Conservation (phyloP, 225 moss, liverwort and hornwort species). For the Pleurozium schreberi region DNA sequence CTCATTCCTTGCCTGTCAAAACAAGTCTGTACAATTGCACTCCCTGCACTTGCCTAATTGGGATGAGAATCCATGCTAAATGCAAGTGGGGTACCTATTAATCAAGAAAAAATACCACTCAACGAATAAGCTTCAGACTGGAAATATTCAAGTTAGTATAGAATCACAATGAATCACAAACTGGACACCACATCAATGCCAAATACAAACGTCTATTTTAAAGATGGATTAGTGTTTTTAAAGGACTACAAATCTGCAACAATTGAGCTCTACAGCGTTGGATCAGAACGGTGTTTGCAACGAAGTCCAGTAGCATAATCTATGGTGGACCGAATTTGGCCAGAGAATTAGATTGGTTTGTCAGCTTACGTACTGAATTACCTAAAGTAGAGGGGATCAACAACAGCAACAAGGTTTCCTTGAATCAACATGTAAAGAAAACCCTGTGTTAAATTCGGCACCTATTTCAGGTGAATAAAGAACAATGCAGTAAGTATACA, state of each 20-base stretch:
- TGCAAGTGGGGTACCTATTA: neutral
- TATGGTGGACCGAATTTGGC: neutral
- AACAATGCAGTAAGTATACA: neutral
- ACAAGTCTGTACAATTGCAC: neutral
- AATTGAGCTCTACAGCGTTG: neutral
- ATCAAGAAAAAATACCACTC: neutral
- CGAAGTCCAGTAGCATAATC: neutral
- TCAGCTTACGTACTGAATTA: neutral
- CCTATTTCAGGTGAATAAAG: neutral
- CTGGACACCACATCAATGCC: neutral
- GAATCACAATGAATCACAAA: neutral
- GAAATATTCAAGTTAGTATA: neutral
- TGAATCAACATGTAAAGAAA: neutral
- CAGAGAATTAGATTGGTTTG: neutral
- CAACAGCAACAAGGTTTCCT: neutral
- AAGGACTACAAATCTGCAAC: neutral
- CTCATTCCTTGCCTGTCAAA: neutral
- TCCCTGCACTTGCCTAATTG: neutral
- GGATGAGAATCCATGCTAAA: neutral
- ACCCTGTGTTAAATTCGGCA: neutral
- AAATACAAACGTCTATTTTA: neutral
- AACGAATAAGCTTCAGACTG: neutral
- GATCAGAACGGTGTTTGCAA: neutral
- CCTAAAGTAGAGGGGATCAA: neutral
- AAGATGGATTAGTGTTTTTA: neutral